phyloP scores from a whole-genome alignment of 371 early-diverging fungal species.

The Blakeslea trispora region DNA sequence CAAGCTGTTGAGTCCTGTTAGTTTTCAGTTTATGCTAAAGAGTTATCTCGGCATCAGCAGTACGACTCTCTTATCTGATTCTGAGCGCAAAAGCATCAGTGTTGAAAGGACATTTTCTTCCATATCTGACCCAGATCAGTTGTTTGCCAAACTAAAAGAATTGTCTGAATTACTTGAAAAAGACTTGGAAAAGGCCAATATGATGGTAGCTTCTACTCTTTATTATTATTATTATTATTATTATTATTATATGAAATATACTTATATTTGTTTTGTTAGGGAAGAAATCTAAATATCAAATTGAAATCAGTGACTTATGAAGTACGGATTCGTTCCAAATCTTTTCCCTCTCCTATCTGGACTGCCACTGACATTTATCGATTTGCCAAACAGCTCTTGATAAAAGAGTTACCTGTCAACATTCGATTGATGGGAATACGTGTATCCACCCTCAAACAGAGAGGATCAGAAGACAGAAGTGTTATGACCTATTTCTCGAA shows the following conservation, averaged over 20 bases:
- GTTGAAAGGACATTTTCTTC: conserved; percentile 47
- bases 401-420: conserved; percentile 44
- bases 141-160: conserved; percentile 42
- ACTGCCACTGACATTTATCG: conserved; percentile 40
- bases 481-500: conserved; percentile 33
- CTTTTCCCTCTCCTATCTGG: conserved; percentile 35
- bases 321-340: conserved; percentile 38
- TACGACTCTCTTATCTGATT: conserved; percentile 26
- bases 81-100: conserved; percentile 42
- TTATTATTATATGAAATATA: neutral
- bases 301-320: conserved; percentile 46
- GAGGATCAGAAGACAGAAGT: conserved; percentile 29
- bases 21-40: conserved; percentile 40
- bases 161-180: conserved; percentile 32
- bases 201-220: conserved; percentile 19
- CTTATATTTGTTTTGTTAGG: conserved; percentile 12
- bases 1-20: conserved; percentile 43
- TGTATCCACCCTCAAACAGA: conserved; percentile 32
- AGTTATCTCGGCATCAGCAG: conserved; percentile 42
- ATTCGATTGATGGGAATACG: conserved; percentile 51
- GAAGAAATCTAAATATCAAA: conserved; percentile 47
- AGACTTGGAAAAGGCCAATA: conserved; percentile 30
- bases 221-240: neutral
- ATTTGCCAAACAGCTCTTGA: conserved; percentile 34
- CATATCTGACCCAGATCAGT: conserved; percentile 27